phyloP scores from a whole-genome alignment of 2,329 filamentous ascomycete species.

The Nemania sp. region DNA sequence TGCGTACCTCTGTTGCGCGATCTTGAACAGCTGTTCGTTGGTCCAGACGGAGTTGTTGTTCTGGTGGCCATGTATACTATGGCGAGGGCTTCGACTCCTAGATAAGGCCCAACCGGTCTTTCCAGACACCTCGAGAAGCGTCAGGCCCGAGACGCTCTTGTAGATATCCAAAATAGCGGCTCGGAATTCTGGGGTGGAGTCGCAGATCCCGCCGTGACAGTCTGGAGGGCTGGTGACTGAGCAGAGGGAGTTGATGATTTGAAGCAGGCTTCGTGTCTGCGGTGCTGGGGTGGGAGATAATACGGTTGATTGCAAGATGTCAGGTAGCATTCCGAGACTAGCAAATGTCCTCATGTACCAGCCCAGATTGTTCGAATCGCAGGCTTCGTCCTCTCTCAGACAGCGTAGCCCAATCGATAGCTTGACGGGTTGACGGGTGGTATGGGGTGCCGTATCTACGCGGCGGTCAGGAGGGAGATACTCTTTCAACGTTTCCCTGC shows the following conservation, averaged over 20 bases:
- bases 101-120: conserved; percentile 53
- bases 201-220: conserved; percentile 48
- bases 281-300: conserved; percentile 26
- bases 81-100: conserved; percentile 13
- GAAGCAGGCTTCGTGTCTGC: conserved; percentile 46
- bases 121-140: conserved; percentile 53
- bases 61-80: conserved; percentile 8
- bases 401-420: conserved; percentile 49
- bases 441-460: not conserved
- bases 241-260: conserved; percentile 49
- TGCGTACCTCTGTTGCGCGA: conserved; percentile 3
- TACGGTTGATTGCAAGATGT: conserved; percentile 27
- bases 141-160: conserved; percentile 54
- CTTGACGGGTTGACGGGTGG: not conserved
- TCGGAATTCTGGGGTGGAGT: conserved; percentile 52
- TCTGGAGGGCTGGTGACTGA: conserved; percentile 50
- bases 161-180: conserved; percentile 54
- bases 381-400: conserved; percentile 53
- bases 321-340: conserved; percentile 49
- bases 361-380: conserved; percentile 56
- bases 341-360: conserved; percentile 58
- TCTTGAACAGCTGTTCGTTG: conserved; percentile 13
- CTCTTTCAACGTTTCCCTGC: conserved; percentile 48
- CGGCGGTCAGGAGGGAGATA: conserved; percentile 42
- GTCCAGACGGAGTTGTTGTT: conserved; percentile 45